Evolutionary conservation across 2,329 filamentous ascomycete species (phyloP), one percentile per base, ranked within the genome.

Genomic region (Bipolaris oryzae): DNA sequence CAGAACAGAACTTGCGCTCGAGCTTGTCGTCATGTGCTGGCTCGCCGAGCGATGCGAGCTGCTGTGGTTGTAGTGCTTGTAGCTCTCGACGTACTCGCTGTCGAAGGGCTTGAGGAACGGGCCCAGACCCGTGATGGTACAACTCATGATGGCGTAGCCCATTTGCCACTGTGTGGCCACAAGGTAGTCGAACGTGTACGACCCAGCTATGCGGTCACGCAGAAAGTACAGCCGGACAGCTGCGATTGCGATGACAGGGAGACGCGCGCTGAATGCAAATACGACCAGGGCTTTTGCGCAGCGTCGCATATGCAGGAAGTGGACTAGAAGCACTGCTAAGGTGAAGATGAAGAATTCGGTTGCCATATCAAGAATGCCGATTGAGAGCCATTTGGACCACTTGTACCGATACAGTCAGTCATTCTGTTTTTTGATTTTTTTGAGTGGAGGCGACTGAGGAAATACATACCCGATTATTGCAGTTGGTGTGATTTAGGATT

Each of bases 101-200:
- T 66, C 67, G 49, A 74, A 75, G 6, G 72, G 73, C n/a, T 70
- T 64, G 16, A 75, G 53, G 38, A 74, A 73, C 7, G 72, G 72
- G 0, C 69, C 72, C 33, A 75, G 61, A 9, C 71, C 69, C 15
- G 67, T 72, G 7, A 74, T 72, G 0, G 70, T 74, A 10, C 62
- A 63, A 1, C 66, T 67, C 57, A 75, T 74, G 31, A 74, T 71
- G 3, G 72, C 72, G 37, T 73, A 75, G n/a, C 70, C 66, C 57
- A 74, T 68, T n/a, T 75, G 69, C 67, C 70, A 74, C 41, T 74
- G 70, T 21, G 69, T 72, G 7, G 66, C 64, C 2, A 75, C 63
- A n/a, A 70, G 21, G 13, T 70, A 69, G 45, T 67, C 69, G 44
- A 71, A 69, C 3, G 64, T 64, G 13, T 61, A 55, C 5, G 37